phyloP scores from a whole-genome alignment of 73 alveolate genomes.

The Symbiodinium pilosum region DNA sequence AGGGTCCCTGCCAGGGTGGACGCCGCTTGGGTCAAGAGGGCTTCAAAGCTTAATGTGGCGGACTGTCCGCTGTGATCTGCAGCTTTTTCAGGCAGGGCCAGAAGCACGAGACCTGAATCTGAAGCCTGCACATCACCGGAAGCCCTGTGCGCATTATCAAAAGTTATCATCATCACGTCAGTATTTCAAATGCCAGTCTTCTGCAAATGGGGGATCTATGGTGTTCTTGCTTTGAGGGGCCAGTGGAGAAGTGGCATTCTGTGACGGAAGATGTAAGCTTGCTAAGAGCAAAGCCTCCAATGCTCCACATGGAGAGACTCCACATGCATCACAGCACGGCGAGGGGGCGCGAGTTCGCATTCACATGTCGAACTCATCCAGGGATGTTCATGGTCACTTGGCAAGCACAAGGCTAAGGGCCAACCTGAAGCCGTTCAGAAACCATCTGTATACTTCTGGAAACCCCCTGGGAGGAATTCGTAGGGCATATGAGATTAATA shows the following conservation, averaged over 20 bases:
- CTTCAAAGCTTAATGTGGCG: neutral
- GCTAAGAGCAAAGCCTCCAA: constrained; percentile 19
- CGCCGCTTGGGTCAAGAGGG: constrained; percentile 15
- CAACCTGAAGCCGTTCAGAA: too few relatives aligned
- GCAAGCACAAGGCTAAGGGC: too few relatives aligned
- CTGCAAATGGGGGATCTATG: neutral
- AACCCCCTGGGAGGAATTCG: too few relatives aligned
- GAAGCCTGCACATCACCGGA: neutral
- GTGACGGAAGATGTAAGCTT: neutral
- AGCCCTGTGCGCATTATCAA: neutral
- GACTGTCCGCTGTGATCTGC: constrained; percentile 17
- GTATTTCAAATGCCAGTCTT: neutral
- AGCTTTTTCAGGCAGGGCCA: too few relatives aligned
- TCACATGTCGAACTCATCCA: constrained; percentile 21
- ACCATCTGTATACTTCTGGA: too few relatives aligned
- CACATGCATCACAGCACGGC: neutral
- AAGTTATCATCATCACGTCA: constrained; percentile 2
- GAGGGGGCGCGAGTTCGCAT: constrained; percentile 18
- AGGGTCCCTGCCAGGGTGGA: too few relatives aligned
- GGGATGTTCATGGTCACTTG: neutral
- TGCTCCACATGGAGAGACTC: constrained; percentile 19
- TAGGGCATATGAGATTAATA: too few relatives aligned
- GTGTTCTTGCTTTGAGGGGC: too few relatives aligned
- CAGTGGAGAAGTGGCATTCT: neutral
- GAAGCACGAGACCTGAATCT: too few relatives aligned